These are phyloP conservation scores for Rhynchospora pubera DNA, from an alignment of 176 grass and related monocot genomes.

Conservation along the genomic window DNA sequence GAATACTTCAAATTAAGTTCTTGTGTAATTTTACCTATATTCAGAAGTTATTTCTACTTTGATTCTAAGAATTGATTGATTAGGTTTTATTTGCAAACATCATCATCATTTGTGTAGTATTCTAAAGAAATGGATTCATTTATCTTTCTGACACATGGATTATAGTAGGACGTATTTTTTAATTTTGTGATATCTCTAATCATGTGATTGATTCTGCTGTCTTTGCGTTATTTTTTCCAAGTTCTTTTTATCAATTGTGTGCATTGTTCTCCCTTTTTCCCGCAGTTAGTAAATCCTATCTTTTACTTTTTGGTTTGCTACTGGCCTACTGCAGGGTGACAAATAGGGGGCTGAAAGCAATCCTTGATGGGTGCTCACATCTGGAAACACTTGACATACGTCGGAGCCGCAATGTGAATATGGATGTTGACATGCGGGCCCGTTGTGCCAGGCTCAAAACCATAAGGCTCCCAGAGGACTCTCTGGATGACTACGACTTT, in stretches of 20 bases:
- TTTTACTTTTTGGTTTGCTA: not conserved
- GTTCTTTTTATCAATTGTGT: too few species aligned
- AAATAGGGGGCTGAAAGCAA: conserved; percentile 23
- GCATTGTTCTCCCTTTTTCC: too few species aligned
- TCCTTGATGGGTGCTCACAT: conserved; percentile 29
- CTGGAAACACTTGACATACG: conserved; percentile 32
- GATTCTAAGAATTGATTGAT: not conserved
- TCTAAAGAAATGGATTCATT: not conserved
- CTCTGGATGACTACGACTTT: conserved; percentile 15
- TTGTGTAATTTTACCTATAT: too few species aligned
- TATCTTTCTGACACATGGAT: too few species aligned
- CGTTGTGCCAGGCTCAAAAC: conserved; percentile 19
- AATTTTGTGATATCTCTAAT: too few species aligned
- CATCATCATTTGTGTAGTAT: not conserved
- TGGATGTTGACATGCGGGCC: conserved; percentile 18
- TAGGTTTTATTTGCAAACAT: not conserved
- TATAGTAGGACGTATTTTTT: too few species aligned
- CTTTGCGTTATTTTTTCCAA: not conserved
- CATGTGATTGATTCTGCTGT: not conserved
- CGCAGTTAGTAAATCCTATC: too few species aligned
- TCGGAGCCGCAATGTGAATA: conserved; percentile 10
- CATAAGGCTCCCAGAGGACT: conserved; percentile 4
- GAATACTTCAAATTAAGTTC: too few species aligned
- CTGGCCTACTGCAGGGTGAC: conserved; percentile 7
- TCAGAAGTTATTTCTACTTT: too few species aligned